phyloP scores from a whole-genome alignment of 2,329 filamentous ascomycete species.

The Pestalotiopsis sp. region DNA sequence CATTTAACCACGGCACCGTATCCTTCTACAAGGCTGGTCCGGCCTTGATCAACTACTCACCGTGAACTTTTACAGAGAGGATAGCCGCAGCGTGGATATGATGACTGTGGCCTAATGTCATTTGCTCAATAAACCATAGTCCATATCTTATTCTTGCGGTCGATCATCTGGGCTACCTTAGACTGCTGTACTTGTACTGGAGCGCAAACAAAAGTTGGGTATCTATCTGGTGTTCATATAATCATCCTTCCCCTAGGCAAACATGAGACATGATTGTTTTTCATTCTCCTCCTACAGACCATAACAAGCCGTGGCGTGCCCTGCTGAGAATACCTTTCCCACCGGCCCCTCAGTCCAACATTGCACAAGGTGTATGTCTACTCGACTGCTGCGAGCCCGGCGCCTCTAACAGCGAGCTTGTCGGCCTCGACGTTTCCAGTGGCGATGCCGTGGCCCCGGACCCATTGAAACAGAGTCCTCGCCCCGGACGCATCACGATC shows the following conservation, averaged over 20 bases:
- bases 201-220: background rate
- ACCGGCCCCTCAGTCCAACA: background rate
- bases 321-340: background rate
- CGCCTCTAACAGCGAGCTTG: constrained; percentile 71
- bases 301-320: background rate
- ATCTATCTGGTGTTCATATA: background rate
- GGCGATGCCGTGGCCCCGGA: constrained; percentile 80
- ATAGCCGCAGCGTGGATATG: too few relatives aligned
- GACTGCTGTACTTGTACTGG: background rate
- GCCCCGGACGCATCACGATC: constrained; percentile 64
- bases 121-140: background rate
- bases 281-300: background rate
- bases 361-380: background rate
- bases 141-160: background rate
- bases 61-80: too few relatives aligned
- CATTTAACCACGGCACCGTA: too few relatives aligned
- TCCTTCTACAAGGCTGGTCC: too few relatives aligned
- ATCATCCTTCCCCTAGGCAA: background rate
- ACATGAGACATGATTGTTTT: background rate
- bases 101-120: too few relatives aligned
- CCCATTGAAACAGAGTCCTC: constrained; percentile 78
- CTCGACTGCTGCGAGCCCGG: constrained; percentile 31
- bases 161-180: background rate
- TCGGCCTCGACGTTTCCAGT: constrained; percentile 83
- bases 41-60: too few relatives aligned